A percentile compares a stretch with the other conserved stretches of the same genome.
These are phyloP conservation scores for Diaporthe velutina DNA, from an alignment of 2,329 filamentous ascomycete species.

Conservation along the genomic window DNA sequence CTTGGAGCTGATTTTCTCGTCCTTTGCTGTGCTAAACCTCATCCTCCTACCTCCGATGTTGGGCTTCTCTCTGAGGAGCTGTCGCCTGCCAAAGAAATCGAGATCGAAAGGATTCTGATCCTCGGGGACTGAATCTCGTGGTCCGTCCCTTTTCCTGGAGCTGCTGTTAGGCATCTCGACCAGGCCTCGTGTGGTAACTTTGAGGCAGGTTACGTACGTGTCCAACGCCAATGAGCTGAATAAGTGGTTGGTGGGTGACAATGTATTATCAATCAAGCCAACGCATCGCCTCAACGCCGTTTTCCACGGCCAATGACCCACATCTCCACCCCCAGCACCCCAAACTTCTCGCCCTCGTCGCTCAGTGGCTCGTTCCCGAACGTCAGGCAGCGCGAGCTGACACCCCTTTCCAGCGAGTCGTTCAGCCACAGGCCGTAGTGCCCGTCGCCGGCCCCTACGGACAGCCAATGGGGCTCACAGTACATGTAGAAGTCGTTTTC, in stretches of 20 bases:
- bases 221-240: neutral
- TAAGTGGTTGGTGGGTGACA: neutral
- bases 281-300: conserved; percentile 24
- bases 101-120: neutral
- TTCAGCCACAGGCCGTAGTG: conserved; percentile 96
- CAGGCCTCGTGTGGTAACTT: neutral
- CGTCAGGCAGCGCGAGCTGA: conserved; percentile 87
- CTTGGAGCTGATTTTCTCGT: conserved; percentile 28
- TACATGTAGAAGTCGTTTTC: conserved; percentile 98
- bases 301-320: conserved; percentile 82
- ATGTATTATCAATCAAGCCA: neutral
- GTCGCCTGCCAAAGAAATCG: neutral
- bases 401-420: conserved; percentile 83
- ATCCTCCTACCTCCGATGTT: conserved; percentile 23
- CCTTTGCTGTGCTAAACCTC: conserved; percentile 21
- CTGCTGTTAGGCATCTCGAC: neutral
- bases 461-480: conserved; percentile 87
- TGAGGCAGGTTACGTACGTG: neutral
- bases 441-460: conserved; percentile 88
- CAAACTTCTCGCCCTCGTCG: conserved; percentile 93
- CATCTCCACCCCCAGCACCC: conserved; percentile 89
- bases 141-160: neutral
- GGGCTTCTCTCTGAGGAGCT: neutral
- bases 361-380: conserved; percentile 96
- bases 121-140: neutral